Evolutionary conservation across 192 early-diverging fungal species (phyloP).

Genomic region (Podila epigama): DNA sequence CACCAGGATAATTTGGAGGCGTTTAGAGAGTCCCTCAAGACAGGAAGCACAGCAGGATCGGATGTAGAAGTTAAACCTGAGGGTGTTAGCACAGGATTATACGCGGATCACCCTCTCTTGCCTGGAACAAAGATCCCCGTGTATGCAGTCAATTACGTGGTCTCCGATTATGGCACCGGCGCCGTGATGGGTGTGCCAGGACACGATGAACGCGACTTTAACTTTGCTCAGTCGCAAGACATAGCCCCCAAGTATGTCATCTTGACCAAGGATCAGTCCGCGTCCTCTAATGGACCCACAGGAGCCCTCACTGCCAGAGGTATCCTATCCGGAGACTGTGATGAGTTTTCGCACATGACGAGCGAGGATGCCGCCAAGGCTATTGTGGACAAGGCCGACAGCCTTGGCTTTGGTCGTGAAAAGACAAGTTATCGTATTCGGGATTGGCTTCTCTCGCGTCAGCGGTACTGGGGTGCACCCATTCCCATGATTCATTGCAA

Average conservation of each 20-base stretch:
- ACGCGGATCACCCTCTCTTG: conserved; percentile 69
- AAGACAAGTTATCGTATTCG: conserved; percentile 78
- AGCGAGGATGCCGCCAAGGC: conserved; percentile 62
- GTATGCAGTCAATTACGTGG: conserved; percentile 77
- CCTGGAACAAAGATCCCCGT: conserved; percentile 62
- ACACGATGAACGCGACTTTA: conserved; percentile 78
- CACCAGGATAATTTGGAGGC: conserved; percentile 15
- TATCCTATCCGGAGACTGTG: conserved; percentile 61
- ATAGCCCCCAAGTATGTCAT: conserved; percentile 63
- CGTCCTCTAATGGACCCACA: not conserved
- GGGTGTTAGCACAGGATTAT: conserved; percentile 71
- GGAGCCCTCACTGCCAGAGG: conserved; percentile 61
- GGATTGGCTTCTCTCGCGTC: conserved; percentile 96
- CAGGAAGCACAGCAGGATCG: not conserved
- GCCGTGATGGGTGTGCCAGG: conserved; percentile 90
- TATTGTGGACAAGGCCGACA: conserved; percentile 58
- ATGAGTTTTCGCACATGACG: conserved; percentile 66
- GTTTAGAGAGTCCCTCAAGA: conserved; percentile 27
- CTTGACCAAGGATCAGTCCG: not conserved
- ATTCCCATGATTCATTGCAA: conserved; percentile 93
- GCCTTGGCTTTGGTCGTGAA: conserved; percentile 55
- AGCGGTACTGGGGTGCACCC: conserved; percentile 97
- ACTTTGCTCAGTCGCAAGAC: conserved; percentile 65
- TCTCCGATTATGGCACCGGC: conserved; percentile 80
- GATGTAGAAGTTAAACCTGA: conserved; percentile 24